Percentiles rank a stretch among this genome's conserved stretches.
These are phyloP conservation scores for Pseudevernia furfuracea DNA, from an alignment of 495 filamentous ascomycete species.

Conservation along the genomic window DNA sequence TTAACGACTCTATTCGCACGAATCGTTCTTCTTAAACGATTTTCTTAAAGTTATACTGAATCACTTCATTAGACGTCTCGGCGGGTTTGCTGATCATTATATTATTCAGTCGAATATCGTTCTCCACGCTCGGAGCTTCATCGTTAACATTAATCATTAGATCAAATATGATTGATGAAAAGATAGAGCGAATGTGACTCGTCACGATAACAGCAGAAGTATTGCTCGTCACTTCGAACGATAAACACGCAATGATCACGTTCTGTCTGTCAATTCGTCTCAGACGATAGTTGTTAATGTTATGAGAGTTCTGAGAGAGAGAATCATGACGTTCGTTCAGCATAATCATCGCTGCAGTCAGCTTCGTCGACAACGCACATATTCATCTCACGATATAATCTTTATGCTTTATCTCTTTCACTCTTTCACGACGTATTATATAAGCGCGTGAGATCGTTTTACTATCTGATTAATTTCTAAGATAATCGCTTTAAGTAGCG, in stretches of 20 bases:
- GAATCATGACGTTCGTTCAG: slow-evolving; percentile 40
- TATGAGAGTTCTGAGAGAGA: slow-evolving; percentile 19
- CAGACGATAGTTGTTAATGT: slow-evolving; percentile 34
- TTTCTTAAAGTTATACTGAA: slow-evolving; percentile 42
- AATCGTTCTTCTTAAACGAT: slow-evolving; percentile 26
- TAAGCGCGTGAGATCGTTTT: neutral
- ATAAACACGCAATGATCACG: slow-evolving; percentile 33
- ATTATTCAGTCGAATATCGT: slow-evolving; percentile 38
- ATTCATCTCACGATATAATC: slow-evolving; percentile 48
- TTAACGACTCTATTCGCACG: slow-evolving; percentile 31
- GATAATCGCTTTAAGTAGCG: neutral
- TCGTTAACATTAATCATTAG: slow-evolving; percentile 39
- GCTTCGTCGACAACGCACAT: slow-evolving; percentile 39
- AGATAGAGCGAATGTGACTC: slow-evolving; percentile 31
- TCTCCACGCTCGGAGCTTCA: slow-evolving; percentile 30
- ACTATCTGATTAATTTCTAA: neutral
- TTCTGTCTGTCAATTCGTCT: slow-evolving; percentile 34
- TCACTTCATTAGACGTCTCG: slow-evolving; percentile 31
- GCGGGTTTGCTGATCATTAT: slow-evolving; percentile 37
- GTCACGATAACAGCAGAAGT: slow-evolving; percentile 30
- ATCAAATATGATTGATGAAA: slow-evolving; percentile 32
- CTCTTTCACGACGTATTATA: neutral
- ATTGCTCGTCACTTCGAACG: neutral
- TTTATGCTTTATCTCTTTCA: slow-evolving; percentile 23
- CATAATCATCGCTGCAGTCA: slow-evolving; percentile 37